phyloP scores from a whole-genome alignment of 306 rosid species.

The Ziziphus jujuba region DNA sequence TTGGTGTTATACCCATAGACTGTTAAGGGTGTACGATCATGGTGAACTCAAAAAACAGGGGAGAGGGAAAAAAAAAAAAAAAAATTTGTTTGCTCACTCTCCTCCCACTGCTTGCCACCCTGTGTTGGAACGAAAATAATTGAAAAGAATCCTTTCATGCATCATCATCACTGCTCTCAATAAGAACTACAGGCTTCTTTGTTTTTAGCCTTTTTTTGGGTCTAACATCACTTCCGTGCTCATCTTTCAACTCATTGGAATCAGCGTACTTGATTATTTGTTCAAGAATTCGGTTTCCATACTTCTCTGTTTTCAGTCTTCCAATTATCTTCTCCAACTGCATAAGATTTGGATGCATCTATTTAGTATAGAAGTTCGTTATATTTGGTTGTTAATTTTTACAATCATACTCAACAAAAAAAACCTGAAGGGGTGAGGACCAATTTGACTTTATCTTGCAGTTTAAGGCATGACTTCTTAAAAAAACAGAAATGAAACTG shows the following conservation, averaged over 20 bases:
- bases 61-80: neutral
- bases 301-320: slow-evolving; percentile 71
- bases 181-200: slow-evolving; percentile 54
- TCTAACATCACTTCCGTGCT: slow-evolving; percentile 44
- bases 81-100: too few relatives aligned
- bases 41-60: too few relatives aligned
- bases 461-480: neutral
- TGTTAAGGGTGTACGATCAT: too few relatives aligned
- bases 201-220: slow-evolving; percentile 58
- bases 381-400: too few relatives aligned
- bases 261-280: slow-evolving; percentile 46
- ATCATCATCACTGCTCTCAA: slow-evolving; percentile 82
- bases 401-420: too few relatives aligned
- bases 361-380: slow-evolving; percentile 3
- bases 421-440: too few relatives aligned
- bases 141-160: slow-evolving; percentile 19
- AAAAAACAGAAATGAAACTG: neutral
- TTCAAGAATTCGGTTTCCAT: slow-evolving; percentile 68
- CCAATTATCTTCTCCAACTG: slow-evolving; percentile 88
- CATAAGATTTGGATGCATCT: neutral
- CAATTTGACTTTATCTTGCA: neutral
- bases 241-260: slow-evolving; percentile 30
- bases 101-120: too few relatives aligned
- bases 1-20: too few relatives aligned
- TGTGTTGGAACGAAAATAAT: too few relatives aligned